Conservation (phyloP, 768 basidiomycete species). For the Leccinum olivaceopallidum region DNA sequence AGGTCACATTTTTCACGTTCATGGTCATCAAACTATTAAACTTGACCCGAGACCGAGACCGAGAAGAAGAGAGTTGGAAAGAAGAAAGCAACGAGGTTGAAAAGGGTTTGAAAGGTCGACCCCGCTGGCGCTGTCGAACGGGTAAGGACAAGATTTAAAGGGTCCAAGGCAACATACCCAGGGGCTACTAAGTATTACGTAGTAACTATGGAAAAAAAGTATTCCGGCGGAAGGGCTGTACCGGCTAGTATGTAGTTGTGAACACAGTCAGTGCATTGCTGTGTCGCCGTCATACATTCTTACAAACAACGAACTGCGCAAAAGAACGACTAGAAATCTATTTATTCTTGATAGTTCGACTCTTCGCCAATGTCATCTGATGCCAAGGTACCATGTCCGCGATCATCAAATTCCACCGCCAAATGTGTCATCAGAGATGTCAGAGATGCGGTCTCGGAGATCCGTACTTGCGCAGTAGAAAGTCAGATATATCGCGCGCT, state of each 20-base stretch:
- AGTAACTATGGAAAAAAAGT: not conserved
- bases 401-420: not conserved
- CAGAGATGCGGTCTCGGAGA: not conserved
- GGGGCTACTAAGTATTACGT: not conserved
- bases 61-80: not conserved
- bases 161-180: not conserved
- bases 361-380: too few species aligned
- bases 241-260: not conserved
- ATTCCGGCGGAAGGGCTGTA: conserved; percentile 4
- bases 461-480: conserved; percentile 20
- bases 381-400: not conserved
- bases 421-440: not conserved
- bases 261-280: not conserved
- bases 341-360: not conserved
- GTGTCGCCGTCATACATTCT: not conserved
- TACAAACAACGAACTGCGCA: not conserved
- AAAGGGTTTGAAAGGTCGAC: conserved; percentile 7
- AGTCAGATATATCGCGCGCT: conserved; percentile 30
- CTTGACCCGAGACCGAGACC: not conserved
- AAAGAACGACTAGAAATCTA: not conserved
- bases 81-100: not conserved
- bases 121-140: conserved; percentile 8
- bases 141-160: not conserved
- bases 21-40: conserved; percentile 1
- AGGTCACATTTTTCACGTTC: not conserved